These are phyloP conservation scores for Paecilomyces sp. DNA, from an alignment of 2,329 filamentous ascomycete species.

Conservation along the genomic window DNA sequence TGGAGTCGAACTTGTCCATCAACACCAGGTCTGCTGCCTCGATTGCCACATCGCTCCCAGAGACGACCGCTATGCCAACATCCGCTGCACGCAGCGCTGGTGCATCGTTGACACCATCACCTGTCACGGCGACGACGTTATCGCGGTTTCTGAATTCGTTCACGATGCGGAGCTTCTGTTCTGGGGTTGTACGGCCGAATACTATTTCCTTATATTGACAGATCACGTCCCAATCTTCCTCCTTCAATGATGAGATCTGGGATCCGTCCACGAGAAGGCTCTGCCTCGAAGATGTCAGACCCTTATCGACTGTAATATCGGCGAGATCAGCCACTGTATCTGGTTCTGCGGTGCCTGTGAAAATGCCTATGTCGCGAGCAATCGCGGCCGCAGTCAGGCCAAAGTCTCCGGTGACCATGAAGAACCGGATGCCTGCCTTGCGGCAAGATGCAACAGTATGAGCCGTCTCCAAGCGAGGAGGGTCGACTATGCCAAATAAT, in stretches of 20 bases:
- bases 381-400: slow-evolving; percentile 34
- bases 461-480: slow-evolving; percentile 29
- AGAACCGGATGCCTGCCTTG: slow-evolving; percentile 31
- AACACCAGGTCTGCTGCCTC: slow-evolving; percentile 34
- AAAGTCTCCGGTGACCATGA: slow-evolving; percentile 40
- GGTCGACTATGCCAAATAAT: slow-evolving; percentile 43
- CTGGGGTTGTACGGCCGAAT: slow-evolving; percentile 36
- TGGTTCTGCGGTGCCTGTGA: slow-evolving; percentile 39
- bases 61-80: slow-evolving; percentile 27
- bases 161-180: slow-evolving; percentile 38
- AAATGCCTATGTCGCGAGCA: slow-evolving; percentile 35
- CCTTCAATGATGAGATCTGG: slow-evolving; percentile 58
- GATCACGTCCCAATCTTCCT: slow-evolving; percentile 62
- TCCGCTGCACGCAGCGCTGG: slow-evolving; percentile 26
- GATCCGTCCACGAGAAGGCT: slow-evolving; percentile 60
- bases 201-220: slow-evolving; percentile 48
- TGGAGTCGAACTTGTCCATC: slow-evolving; percentile 27
- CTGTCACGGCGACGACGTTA: slow-evolving; percentile 35
- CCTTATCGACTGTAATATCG: slow-evolving; percentile 14
- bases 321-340: slow-evolving; percentile 51
- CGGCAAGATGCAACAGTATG: slow-evolving; percentile 28
- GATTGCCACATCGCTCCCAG: slow-evolving; percentile 34
- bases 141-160: slow-evolving; percentile 31
- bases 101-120: slow-evolving; percentile 30
- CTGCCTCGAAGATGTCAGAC: slow-evolving; percentile 22